These are phyloP conservation scores for Synchytrium microbalum DNA, from an alignment of 371 early-diverging fungal genomes.

Conservation along the genomic window DNA sequence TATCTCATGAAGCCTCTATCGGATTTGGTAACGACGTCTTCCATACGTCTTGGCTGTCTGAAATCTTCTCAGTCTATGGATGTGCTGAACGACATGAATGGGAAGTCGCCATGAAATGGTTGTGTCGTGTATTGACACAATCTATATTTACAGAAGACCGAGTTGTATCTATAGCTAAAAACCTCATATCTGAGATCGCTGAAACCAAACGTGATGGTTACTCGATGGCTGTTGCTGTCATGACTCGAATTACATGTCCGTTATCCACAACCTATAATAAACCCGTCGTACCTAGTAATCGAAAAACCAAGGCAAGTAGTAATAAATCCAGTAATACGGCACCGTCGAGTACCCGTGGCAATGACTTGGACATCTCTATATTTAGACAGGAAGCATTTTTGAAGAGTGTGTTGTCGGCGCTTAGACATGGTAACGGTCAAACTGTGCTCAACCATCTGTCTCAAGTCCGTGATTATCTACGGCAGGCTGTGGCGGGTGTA, in stretches of 20 bases:
- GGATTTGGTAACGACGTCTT: slow-evolving; percentile 56
- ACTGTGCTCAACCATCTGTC: slow-evolving; percentile 19
- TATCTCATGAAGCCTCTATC: slow-evolving; percentile 45
- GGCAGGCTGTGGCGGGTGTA: background rate
- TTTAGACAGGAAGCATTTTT: slow-evolving; percentile 58
- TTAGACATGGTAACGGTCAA: slow-evolving; percentile 27
- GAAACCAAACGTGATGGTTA: slow-evolving; percentile 58
- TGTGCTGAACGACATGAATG: slow-evolving; percentile 35
- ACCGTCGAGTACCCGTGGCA: slow-evolving; percentile 8
- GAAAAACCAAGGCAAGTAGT: background rate
- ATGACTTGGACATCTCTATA: slow-evolving; percentile 33
- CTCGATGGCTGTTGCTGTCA: slow-evolving; percentile 38
- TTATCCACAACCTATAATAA: background rate
- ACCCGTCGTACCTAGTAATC: slow-evolving; percentile 11
- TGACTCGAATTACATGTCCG: slow-evolving; percentile 36
- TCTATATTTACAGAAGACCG: slow-evolving; percentile 54
- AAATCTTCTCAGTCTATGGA: slow-evolving; percentile 43
- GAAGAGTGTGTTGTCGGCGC: slow-evolving; percentile 29
- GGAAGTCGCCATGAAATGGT: slow-evolving; percentile 35
- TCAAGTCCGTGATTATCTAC: slow-evolving; percentile 9
- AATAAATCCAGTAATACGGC: slow-evolving; percentile 16
- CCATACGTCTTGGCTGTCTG: slow-evolving; percentile 45
- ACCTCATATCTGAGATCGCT: slow-evolving; percentile 48
- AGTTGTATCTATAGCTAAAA: slow-evolving; percentile 50
- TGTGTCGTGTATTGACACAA: slow-evolving; percentile 43